Evolutionary conservation across 2,329 filamentous ascomycete species (phyloP).

Genomic region (Amauroascus verrucosus): DNA sequence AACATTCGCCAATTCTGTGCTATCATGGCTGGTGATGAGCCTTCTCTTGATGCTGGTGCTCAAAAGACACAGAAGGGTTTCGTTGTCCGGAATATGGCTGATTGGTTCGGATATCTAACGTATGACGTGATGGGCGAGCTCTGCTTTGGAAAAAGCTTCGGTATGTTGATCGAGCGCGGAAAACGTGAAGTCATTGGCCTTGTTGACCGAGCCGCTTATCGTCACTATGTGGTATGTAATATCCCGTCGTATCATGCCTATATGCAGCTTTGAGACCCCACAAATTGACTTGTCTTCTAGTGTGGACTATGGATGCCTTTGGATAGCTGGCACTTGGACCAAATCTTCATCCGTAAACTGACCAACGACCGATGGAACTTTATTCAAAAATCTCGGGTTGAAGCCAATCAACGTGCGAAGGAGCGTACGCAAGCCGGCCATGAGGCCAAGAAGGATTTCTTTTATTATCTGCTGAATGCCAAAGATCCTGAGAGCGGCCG

Average conservation of each 20-base stretch:
- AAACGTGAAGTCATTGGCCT: constrained; percentile 56
- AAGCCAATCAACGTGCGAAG: constrained; percentile 34
- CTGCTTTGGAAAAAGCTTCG: constrained; percentile 28
- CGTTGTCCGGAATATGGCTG: constrained; percentile 20
- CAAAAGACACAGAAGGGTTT: constrained; percentile 10
- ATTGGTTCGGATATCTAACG: constrained; percentile 25
- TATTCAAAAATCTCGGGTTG: constrained; percentile 22
- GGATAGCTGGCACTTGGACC: constrained; percentile 16
- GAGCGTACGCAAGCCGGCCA: constrained; percentile 22
- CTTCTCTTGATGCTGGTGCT: constrained; percentile 17
- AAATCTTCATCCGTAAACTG: constrained; percentile 17
- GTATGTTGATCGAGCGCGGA: constrained; percentile 36
- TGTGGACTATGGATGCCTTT: constrained; percentile 19
- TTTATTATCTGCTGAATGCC: constrained; percentile 40
- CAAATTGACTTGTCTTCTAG: constrained; percentile 13
- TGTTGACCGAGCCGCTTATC: constrained; percentile 56
- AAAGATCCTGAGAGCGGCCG: constrained; percentile 39
- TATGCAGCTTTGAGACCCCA: constrained; percentile 13
- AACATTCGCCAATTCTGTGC: constrained; percentile 16
- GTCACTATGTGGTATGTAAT: constrained; percentile 38
- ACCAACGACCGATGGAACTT: constrained; percentile 17
- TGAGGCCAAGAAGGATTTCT: constrained; percentile 38
- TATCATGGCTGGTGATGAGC: constrained; percentile 14
- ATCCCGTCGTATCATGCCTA: constrained; percentile 36
- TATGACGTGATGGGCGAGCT: constrained; percentile 32